These are phyloP conservation scores for Fraxinus floribunda DNA, from an alignment of 305 asterid genomes.

Conservation along the genomic window DNA sequence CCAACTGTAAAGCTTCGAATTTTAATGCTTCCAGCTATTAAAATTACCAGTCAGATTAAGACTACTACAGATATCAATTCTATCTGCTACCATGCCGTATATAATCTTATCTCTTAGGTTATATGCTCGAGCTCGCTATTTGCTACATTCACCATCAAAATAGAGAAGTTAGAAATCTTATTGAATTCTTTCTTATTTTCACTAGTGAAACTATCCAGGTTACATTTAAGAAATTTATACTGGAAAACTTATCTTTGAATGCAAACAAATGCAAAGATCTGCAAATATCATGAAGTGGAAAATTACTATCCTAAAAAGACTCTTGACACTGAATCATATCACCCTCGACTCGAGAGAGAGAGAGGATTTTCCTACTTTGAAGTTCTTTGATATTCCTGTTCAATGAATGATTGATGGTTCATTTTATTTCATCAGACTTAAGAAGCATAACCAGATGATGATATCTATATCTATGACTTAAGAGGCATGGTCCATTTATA, in stretches of 20 bases:
- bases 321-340: not conserved
- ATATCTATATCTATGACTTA: not conserved
- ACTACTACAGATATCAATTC: constrained; percentile 15
- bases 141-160: not conserved
- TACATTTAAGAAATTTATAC: constrained; percentile 11
- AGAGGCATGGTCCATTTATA: not conserved
- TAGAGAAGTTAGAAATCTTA: not conserved
- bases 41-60: not conserved
- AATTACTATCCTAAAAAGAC: not conserved
- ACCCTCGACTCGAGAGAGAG: not conserved
- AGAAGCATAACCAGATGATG: constrained; percentile 20
- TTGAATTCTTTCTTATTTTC: constrained; percentile 12
- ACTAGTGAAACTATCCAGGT: constrained; percentile 20
- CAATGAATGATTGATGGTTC: not conserved
- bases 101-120: constrained; percentile 5
- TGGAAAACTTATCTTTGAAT: not conserved
- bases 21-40: constrained; percentile 4
- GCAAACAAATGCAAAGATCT: not conserved
- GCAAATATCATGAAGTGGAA: not conserved
- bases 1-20: constrained; percentile 10
- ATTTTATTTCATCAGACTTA: not conserved
- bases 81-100: constrained; percentile 14
- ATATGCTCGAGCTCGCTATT: not conserved
- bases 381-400: not conserved
- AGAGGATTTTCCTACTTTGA: not conserved